Conservation (phyloP, 768 basidiomycete genomes). For the Nevesoporus exiguus region DNA sequence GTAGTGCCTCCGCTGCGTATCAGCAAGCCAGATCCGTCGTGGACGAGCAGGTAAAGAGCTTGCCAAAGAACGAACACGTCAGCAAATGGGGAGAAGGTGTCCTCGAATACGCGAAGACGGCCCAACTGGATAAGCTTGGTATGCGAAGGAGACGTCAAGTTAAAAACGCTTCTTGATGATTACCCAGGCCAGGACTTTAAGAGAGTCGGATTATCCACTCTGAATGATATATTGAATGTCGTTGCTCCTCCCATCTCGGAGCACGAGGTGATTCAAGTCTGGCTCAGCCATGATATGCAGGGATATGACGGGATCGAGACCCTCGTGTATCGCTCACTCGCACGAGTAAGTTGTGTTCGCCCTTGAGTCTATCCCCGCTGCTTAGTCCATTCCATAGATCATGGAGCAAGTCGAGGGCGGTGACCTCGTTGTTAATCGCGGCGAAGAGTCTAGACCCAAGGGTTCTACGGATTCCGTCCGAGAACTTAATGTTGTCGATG, state of each 20-base stretch:
- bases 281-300: constrained; percentile 94
- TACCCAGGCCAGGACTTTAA: constrained; percentile 82
- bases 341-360: constrained; percentile 55
- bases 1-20: constrained; percentile 76
- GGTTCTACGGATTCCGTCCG: constrained; percentile 46
- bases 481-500: constrained; percentile 80
- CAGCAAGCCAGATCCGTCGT: constrained; percentile 86
- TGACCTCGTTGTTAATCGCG: constrained; percentile 83
- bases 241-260: constrained; percentile 98
- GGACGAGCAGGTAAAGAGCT: constrained; percentile 88
- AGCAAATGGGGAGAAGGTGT: constrained; percentile 87
- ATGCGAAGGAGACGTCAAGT: constrained; percentile 31
- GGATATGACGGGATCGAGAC: constrained; percentile 95
- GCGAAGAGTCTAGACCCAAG: constrained; percentile 71
- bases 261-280: constrained; percentile 95
- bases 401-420: constrained; percentile 95
- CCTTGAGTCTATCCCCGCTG: not conserved
- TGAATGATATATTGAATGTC: constrained; percentile 90
- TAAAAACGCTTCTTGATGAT: not conserved
- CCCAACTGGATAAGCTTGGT: constrained; percentile 91
- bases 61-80: constrained; percentile 83
- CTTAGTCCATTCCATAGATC: constrained; percentile 45
- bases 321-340: constrained; percentile 84
- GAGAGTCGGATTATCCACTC: constrained; percentile 79
- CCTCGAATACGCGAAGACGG: constrained; percentile 81